phyloP scores from a whole-genome alignment of 345 rosid species.

The Draba incana region DNA sequence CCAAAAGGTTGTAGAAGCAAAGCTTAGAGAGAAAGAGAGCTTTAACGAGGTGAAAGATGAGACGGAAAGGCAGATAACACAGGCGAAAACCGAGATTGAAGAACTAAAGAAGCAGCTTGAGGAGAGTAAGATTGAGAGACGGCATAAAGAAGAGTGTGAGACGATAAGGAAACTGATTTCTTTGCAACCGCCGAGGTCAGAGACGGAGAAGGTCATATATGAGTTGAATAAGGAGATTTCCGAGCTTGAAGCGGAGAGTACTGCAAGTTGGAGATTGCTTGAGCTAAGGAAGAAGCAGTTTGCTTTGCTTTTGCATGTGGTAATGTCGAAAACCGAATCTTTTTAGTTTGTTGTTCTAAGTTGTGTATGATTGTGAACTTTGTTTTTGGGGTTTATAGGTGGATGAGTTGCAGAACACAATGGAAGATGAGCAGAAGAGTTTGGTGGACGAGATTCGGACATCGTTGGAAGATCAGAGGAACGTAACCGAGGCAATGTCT shows the following conservation, averaged over 20 bases:
- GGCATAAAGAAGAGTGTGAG: conserved; percentile 97
- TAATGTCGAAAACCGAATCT: conserved; percentile 42
- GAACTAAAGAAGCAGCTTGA: conserved; percentile 84
- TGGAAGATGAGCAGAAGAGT: conserved; percentile 92
- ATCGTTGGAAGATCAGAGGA: conserved; percentile 76
- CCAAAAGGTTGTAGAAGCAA: conserved; percentile 76
- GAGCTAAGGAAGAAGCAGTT: conserved; percentile 97
- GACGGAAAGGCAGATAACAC: conserved; percentile 70
- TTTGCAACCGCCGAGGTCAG: conserved; percentile 82
- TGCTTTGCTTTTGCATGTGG: conserved; percentile 88
- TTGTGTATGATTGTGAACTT: conserved; percentile 24
- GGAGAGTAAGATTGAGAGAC: conserved; percentile 91
- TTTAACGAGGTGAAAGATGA: conserved; percentile 80
- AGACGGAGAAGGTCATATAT: conserved; percentile 70
- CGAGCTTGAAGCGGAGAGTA: conserved; percentile 78
- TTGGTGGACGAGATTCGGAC: conserved; percentile 85
- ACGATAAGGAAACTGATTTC: conserved; percentile 80
- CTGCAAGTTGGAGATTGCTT: conserved; percentile 81
- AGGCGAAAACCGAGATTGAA: conserved; percentile 77
- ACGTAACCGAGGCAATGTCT: conserved; percentile 49
- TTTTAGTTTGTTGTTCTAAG: conserved; percentile 12
- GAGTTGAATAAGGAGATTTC: conserved; percentile 84
- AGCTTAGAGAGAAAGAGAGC: conserved; percentile 81
- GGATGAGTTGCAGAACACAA: conserved; percentile 87
- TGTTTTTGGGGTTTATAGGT: conserved; percentile 50